Evolutionary conservation across 2,329 filamentous ascomycete genomes (phyloP).

Genomic region (Hymenoscyphus salicellus): DNA sequence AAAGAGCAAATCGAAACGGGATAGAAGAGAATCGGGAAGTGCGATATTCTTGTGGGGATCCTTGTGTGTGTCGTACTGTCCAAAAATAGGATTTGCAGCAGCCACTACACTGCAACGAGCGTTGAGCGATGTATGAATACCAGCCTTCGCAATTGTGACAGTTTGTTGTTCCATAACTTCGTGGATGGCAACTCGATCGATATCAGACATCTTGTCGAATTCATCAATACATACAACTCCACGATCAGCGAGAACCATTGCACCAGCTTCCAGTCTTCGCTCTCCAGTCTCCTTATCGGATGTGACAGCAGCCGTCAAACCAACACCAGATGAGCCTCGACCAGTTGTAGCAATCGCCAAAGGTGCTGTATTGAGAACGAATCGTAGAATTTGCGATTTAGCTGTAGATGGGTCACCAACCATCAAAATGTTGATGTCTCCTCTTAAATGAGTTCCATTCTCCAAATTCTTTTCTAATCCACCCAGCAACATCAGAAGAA

Average conservation of each 20-base stretch:
- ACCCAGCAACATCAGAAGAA: slow-evolving; percentile 88
- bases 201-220: slow-evolving; percentile 99
- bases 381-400: slow-evolving; percentile 95
- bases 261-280: slow-evolving; percentile 88
- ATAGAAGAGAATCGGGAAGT: slow-evolving; percentile 89
- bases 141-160: slow-evolving; percentile 96
- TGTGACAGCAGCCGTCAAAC: slow-evolving; percentile 94
- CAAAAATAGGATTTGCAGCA: slow-evolving; percentile 95
- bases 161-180: slow-evolving; percentile 99
- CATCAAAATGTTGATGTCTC: slow-evolving; percentile 99
- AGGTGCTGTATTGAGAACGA: slow-evolving; percentile 94
- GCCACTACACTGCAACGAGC: slow-evolving; percentile 95
- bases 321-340: slow-evolving; percentile 92
- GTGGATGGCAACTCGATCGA: slow-evolving; percentile 96
- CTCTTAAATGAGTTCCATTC: slow-evolving; percentile 94
- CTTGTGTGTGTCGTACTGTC: slow-evolving; percentile 97
- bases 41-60: slow-evolving; percentile 99
- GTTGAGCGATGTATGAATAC: slow-evolving; percentile 95
- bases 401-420: slow-evolving; percentile 97
- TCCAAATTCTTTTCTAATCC: slow-evolving; percentile 98
- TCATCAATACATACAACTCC: slow-evolving; percentile 99
- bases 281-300: slow-evolving; percentile 97
- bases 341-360: slow-evolving; percentile 96
- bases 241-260: slow-evolving; percentile 96
- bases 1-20: slow-evolving; percentile 97